Base-by-base conservation (phyloP, 495 filamentous ascomycete genomes). In the Hypomontagnella monticulosa region DNA sequence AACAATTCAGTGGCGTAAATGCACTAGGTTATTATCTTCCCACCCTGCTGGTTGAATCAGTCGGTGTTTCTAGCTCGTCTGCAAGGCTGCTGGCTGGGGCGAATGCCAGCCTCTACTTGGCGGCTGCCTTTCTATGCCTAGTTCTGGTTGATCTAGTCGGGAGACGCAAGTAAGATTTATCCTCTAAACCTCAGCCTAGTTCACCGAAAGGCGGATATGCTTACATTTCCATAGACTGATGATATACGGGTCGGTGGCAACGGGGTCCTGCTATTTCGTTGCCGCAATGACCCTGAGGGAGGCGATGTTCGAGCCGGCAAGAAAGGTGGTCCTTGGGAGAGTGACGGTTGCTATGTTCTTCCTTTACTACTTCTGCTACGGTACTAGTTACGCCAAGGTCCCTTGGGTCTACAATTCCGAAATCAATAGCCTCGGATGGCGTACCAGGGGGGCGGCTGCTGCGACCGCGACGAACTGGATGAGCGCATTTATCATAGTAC, bases 381-480 rank as follows among this genome's bases (percentile, higher is more conserved):
- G 75, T 16, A 75, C 69, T 10, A 72, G 67, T 38, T 75, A 66
- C 16, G 61, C 64, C n/a, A 74, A 73, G 32, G 74, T 78, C 34
- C 72, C 76, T 20, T 80, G 78, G 76, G 67, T 80, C n/a, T 80
- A 77, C 61, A 69, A 72, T 40, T 72, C 78, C 4, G 78, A 80
- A 57, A 66, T 80, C 59, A 79, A 78, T 57, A 76, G 74, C n/a
- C 66, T 80, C 2, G 63, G 62, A 14, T 73, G 73, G 76, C 70
- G 78, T n/a, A 71, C 72, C 1, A 71, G 67, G 12, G 78, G 76
- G 33, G 76, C 76, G 15, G 71, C 77, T n/a, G 62, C 71, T 11
- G 73, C 67, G 1, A 78, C 77, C 1, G 73, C 77, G 0, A 77
- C 72, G 4, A 79, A 79, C 50, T 77, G 76, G 73, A 66, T 78